A percentile compares a stretch with the other conserved stretches of the same genome.
Conservation (phyloP, 495 filamentous ascomycete species). For the Pyrenopolyporus hunteri region DNA sequence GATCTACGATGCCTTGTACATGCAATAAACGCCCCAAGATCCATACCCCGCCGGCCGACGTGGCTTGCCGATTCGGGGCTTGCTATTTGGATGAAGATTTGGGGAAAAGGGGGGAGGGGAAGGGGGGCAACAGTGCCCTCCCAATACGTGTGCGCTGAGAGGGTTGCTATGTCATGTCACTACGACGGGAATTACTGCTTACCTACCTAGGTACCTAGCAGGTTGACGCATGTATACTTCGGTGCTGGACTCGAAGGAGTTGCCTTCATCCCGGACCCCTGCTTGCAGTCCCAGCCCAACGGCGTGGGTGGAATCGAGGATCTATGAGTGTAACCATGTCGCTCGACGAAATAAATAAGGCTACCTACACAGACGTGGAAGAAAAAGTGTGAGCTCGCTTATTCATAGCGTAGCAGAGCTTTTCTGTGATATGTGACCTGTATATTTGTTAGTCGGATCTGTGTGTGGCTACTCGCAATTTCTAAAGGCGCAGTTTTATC, state of each 20-base stretch:
- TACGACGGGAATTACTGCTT: constrained; percentile 8
- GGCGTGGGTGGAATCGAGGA: constrained; percentile 38
- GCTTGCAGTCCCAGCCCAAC: constrained; percentile 39
- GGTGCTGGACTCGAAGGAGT: constrained; percentile 25
- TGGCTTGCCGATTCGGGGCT: constrained; percentile 4
- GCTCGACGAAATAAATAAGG: constrained; percentile 27
- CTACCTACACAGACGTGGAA: constrained; percentile 1
- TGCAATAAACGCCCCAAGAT: constrained; percentile 4
- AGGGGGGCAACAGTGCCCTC: constrained; percentile 4
- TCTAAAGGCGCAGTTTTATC: constrained; percentile 19
- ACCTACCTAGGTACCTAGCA: too few relatives aligned
- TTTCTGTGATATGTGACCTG: constrained; percentile 32
- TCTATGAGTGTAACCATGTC: constrained; percentile 34
- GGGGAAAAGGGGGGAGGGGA: too few relatives aligned
- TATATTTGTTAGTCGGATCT: constrained; percentile 28
- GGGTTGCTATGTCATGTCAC: constrained; percentile 18
- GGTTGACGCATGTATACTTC: constrained; percentile 7
- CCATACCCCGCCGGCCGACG: background rate
- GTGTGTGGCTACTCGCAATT: constrained; percentile 14
- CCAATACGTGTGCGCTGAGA: constrained; percentile 6
- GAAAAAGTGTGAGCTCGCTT: constrained; percentile 16
- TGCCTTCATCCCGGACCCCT: constrained; percentile 29
- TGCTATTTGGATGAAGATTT: constrained; percentile 14
- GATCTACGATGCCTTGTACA: constrained; percentile 26
- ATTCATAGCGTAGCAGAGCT: constrained; percentile 13